Percentiles rank a stretch among this genome's conserved stretches.
These are phyloP conservation scores for Phytopythium sindhum DNA, from an alignment of 352 stramenopile genomes.

Conservation along the genomic window DNA sequence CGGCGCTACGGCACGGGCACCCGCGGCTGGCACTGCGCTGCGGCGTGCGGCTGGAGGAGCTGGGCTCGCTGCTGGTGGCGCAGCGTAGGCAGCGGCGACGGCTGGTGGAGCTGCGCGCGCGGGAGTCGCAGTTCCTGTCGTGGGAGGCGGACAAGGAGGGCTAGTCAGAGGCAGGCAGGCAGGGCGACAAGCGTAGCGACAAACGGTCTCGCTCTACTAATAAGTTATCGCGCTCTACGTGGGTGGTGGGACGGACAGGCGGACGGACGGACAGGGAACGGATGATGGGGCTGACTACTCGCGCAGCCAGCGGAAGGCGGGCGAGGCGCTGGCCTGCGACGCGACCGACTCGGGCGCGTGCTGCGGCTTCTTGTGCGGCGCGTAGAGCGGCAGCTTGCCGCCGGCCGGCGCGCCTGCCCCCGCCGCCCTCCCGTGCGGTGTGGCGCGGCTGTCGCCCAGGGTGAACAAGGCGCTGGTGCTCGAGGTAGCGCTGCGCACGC, in stretches of 20 bases:
- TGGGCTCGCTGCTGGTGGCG: slow-evolving; percentile 42
- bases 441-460: slow-evolving; percentile 10
- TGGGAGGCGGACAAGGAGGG: slow-evolving; percentile 21
- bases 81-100: slow-evolving; percentile 34
- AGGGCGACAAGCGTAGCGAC: background rate
- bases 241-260: background rate
- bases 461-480: slow-evolving; percentile 13
- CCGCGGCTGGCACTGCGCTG: slow-evolving; percentile 55
- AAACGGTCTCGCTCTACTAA: slow-evolving; percentile 1
- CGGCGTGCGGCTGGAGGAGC: slow-evolving; percentile 39
- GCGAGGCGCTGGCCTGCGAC: slow-evolving; percentile 8
- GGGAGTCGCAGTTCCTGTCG: slow-evolving; percentile 46
- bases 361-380: slow-evolving; percentile 5
- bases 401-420: slow-evolving; percentile 9
- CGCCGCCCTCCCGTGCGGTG: background rate
- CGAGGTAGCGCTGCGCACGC: slow-evolving; percentile 15
- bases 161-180: too few species aligned
- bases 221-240: background rate
- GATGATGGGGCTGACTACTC: slow-evolving; percentile 10
- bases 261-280: background rate
- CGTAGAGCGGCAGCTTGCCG: slow-evolving; percentile 9
- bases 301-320: slow-evolving; percentile 30
- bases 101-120: slow-evolving; percentile 31
- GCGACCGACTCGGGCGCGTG: slow-evolving; percentile 21
- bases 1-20: slow-evolving; percentile 39